A percentile compares a stretch with the other conserved stretches of the same genome.
phyloP scores from a whole-genome alignment of 371 early-diverging fungal genomes.

The Mucor piriformis region DNA sequence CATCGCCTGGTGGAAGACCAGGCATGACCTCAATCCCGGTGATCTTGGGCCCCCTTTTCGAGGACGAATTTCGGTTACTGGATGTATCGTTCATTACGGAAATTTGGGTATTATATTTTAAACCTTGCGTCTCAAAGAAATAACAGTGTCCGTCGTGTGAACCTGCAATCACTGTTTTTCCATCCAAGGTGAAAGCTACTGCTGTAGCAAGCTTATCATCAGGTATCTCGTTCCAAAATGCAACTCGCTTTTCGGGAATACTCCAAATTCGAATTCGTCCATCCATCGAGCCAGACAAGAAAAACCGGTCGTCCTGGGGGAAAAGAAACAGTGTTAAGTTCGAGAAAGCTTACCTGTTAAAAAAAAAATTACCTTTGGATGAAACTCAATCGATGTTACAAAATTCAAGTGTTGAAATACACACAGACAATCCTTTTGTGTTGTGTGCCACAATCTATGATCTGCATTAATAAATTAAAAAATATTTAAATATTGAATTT shows the following conservation, averaged over 20 bases:
- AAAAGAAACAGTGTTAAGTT: too few relatives aligned
- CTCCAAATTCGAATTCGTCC: constrained; percentile 82
- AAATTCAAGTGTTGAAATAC: constrained; percentile 77
- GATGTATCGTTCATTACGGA: constrained; percentile 53
- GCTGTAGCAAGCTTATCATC: constrained; percentile 76
- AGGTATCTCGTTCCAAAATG: constrained; percentile 75
- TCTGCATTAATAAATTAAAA: background rate
- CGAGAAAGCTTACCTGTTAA: too few relatives aligned
- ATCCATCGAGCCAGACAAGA: constrained; percentile 80
- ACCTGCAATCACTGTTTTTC: constrained; percentile 75
- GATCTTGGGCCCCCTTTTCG: constrained; percentile 68
- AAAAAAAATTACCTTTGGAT: constrained; percentile 72
- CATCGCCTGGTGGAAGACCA: constrained; percentile 50
- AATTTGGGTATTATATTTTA: constrained; percentile 80
- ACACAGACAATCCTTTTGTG: constrained; percentile 72
- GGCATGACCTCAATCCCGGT: constrained; percentile 72
- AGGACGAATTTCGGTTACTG: constrained; percentile 32
- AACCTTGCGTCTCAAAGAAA: constrained; percentile 77
- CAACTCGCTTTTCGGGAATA: constrained; percentile 75
- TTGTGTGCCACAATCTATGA: constrained; percentile 79
- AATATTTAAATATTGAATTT: background rate
- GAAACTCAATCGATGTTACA: constrained; percentile 81
- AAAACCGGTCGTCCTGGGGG: constrained; percentile 72
- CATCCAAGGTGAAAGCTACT: constrained; percentile 74
- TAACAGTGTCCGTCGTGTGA: constrained; percentile 76